Evolutionary conservation across 495 filamentous ascomycete species (phyloP), one percentile per base, ranked within the genome.

Genomic region (Pseudomonodictys pantanalensis): DNA sequence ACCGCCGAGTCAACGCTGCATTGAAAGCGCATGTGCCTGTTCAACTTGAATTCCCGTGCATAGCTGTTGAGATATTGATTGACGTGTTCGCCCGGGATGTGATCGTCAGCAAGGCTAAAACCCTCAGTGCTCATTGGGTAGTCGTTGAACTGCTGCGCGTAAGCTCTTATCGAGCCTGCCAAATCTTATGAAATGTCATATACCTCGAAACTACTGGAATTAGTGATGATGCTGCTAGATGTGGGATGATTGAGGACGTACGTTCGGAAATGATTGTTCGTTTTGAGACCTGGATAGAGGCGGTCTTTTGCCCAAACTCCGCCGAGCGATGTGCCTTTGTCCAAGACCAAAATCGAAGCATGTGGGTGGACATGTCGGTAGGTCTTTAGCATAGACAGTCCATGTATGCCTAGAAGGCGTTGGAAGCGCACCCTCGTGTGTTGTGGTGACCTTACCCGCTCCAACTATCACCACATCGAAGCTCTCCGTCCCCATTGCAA

Each of bases 271-370:
- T 70, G 66, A 46, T 72, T 71, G 49, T 71, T 71, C 12, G 60
- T 68, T 18, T 56, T 54, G 1, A 71, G 54, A n/a, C 70, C 70
- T 22, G 66, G 65, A 51, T 69, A 72, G 3, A 71, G 32, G 3
- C 58, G 56, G 7, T 71, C 56, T 41, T 66, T 47, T 10, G 67
- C 54, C 56, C 65, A 61, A 6, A 68, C 60, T 17, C 62, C 62
- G 39, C 62, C 62, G 10, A 65, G 29, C 6, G 56, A 56, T 7
- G 49, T 49, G 7, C 26, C 50, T 41, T 56, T 65, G 28, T 65
- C 62, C n/a, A 65, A 35, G 17, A 65, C 57, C 18, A 65, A 11
- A n/a, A 56, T 56, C 6, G 62, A 56, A 20, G 62, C 49, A 12
- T 35, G 7, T 10, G 62, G 56, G 18, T 65, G 50, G 2, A 52